Base-by-base conservation (phyloP, 495 filamentous ascomycete genomes). In the Penicillium arizonense region DNA sequence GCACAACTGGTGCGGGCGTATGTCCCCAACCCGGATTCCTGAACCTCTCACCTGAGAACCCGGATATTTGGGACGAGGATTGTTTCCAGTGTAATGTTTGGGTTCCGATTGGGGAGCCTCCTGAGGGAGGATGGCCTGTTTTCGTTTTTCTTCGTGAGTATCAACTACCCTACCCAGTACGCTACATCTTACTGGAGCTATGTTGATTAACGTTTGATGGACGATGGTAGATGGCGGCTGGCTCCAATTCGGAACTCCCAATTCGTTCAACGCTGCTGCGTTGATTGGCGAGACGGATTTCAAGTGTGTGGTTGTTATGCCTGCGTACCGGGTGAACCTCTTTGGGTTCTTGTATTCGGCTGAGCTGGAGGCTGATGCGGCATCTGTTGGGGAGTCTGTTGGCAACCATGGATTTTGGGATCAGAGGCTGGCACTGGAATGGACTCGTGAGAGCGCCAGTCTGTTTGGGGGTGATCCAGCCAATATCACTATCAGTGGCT, bases 371-470 rank as follows among this genome's bases (percentile, higher is more conserved):
- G 75, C 78, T 2, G 78, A 82, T 47, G 78, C 82, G 14, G 80
- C 81, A 0, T 30, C 78, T 12, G 62, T 54, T 2, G 54, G 55
- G 0, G 70, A 77, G 21, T 63, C 67, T 5, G 58, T 63, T 3
- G 72, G 87, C 20, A 90, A 90, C 59, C 65, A 87, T 26, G 87
- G 87, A 5, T 74, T 90, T 56, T 82, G 81, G 70, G 87, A 90
- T 61, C 87, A 89, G 60, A 74, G 80, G 52, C 59, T 82, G 24
- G 67, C 82, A 39, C 68, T 90, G 18, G 76, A 85, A 66, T 90
- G 87, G 87, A 81, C 85, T 1, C 69, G 74, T 54, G 72, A 82
- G 32, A 85, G 87, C 60, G 79, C 83, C 39, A 68, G 62, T 18
- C 70, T 74, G 0, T 84, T 90, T 59, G 84, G 84, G 0, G 87